Percentiles rank a stretch among this genome's conserved stretches.
Evolutionary conservation across 2,329 filamentous ascomycete genomes (phyloP).

Genomic region (Parascedosporium putredinis): DNA sequence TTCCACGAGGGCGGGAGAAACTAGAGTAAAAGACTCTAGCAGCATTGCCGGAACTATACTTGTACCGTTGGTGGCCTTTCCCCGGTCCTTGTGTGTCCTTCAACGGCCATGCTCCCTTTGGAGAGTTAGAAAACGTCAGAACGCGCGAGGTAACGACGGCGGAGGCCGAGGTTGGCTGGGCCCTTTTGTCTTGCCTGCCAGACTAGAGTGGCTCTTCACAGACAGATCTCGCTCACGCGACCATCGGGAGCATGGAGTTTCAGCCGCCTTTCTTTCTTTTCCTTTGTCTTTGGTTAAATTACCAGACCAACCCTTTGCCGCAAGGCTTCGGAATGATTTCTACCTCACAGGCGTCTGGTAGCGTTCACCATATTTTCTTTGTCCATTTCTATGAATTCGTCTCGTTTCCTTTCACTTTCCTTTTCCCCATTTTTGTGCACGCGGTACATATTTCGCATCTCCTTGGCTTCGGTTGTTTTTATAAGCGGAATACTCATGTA

Average conservation of each 20-base stretch:
- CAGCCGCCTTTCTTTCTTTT: no score
- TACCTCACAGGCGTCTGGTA: no score
- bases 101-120: no score
- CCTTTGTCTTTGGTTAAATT: no score
- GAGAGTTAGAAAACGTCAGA: not conserved
- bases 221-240: constrained; percentile 8
- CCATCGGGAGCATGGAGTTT: not conserved
- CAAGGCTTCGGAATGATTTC: not conserved
- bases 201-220: constrained; percentile 5
- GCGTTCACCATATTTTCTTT: constrained; percentile 10
- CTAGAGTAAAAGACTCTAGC: not conserved
- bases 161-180: not conserved
- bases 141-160: not conserved
- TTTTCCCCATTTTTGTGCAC: not conserved
- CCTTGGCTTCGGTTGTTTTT: not conserved
- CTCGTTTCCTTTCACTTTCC: constrained; percentile 12
- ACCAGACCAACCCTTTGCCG: no score
- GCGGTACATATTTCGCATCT: constrained; percentile 3
- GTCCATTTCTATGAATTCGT: constrained; percentile 12
- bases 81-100: no score
- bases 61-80: no score
- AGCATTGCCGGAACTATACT: no score
- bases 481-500: not conserved
- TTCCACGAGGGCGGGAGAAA: not conserved
- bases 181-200: not conserved